These are phyloP conservation scores for Paspalum vaginatum DNA, from an alignment of 176 grass and related monocot species.

Conservation along the genomic window DNA sequence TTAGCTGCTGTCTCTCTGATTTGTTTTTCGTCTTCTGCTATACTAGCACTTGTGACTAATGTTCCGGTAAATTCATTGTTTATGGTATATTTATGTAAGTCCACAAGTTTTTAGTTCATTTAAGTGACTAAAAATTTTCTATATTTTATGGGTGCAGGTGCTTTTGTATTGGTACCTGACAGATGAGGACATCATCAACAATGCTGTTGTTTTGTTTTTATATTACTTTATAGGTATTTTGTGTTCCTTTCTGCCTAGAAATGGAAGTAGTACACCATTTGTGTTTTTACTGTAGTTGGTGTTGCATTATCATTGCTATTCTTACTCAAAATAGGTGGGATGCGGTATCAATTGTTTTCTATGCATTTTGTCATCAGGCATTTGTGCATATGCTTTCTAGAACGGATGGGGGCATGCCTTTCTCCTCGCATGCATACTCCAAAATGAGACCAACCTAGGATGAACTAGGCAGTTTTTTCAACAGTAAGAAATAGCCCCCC, in stretches of 20 bases:
- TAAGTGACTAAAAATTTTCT: constrained; percentile 20
- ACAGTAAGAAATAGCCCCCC: too few relatives aligned
- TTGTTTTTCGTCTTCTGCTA: constrained; percentile 89
- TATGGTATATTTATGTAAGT: constrained; percentile 30
- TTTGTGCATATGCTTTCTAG: constrained; percentile 37
- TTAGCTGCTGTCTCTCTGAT: constrained; percentile 78
- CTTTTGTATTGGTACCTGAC: constrained; percentile 71
- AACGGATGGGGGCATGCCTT: neutral
- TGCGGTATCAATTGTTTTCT: neutral
- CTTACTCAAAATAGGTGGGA: neutral
- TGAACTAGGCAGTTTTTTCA: too few relatives aligned
- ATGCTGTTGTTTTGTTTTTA: constrained; percentile 79
- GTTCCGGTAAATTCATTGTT: constrained; percentile 83
- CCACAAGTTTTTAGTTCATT: constrained; percentile 11
- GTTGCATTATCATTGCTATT: neutral
- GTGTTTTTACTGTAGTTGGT: constrained; percentile 20
- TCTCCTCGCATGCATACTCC: constrained; percentile 12
- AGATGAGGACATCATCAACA: constrained; percentile 53
- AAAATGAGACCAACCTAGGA: too few relatives aligned
- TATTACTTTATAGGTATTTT: constrained; percentile 95
- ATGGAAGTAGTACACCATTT: constrained; percentile 19
- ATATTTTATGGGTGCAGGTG: constrained; percentile 53
- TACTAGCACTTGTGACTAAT: constrained; percentile 88
- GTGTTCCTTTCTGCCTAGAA: constrained; percentile 7
- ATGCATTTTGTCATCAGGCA: constrained; percentile 24